Conservation (phyloP, 2,329 filamentous ascomycete species). For the Teratosphaeria destructans region DNA sequence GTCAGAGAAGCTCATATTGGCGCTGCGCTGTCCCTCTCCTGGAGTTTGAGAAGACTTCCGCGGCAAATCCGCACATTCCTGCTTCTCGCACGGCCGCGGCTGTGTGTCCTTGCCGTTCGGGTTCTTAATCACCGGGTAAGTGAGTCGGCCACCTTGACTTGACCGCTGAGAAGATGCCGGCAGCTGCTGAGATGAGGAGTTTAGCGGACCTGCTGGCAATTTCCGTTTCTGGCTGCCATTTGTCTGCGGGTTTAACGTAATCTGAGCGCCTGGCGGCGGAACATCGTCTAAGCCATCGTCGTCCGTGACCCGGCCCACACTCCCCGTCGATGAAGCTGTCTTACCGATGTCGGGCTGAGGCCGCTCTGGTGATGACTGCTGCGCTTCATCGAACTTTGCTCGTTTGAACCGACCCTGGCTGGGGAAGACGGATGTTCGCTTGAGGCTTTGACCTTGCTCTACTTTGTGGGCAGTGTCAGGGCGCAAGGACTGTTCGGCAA, state of each 20-base stretch:
- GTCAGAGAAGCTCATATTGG: background rate
- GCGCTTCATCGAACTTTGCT: conserved; percentile 5
- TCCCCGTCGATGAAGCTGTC: conserved; percentile 1
- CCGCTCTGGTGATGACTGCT: conserved; percentile 6
- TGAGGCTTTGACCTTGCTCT: conserved; percentile 5
- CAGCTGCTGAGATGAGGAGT: conserved; percentile 8
- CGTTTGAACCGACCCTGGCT: conserved; percentile 17
- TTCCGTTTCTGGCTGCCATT: background rate
- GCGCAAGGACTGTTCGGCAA: conserved; percentile 7
- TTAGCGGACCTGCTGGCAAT: conserved; percentile 14
- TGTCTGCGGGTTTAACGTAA: background rate
- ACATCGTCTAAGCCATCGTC: conserved; percentile 4
- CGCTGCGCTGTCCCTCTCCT: background rate
- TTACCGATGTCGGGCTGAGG: conserved; percentile 17
- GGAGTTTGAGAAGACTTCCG: background rate
- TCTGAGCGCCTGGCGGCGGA: background rate
- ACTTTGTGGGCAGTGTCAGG: background rate
- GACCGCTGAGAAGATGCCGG: conserved; percentile 24
- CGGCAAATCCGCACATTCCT: conserved; percentile 7
- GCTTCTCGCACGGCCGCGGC: conserved; percentile 57
- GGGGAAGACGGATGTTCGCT: conserved; percentile 10
- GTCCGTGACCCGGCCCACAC: conserved; percentile 2
- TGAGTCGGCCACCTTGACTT: conserved; percentile 39
- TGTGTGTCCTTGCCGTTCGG: conserved; percentile 54
- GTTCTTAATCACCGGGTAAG: conserved; percentile 70